Evolutionary conservation across 306 rosid species (phyloP).

Genomic region (Malus fusca): DNA sequence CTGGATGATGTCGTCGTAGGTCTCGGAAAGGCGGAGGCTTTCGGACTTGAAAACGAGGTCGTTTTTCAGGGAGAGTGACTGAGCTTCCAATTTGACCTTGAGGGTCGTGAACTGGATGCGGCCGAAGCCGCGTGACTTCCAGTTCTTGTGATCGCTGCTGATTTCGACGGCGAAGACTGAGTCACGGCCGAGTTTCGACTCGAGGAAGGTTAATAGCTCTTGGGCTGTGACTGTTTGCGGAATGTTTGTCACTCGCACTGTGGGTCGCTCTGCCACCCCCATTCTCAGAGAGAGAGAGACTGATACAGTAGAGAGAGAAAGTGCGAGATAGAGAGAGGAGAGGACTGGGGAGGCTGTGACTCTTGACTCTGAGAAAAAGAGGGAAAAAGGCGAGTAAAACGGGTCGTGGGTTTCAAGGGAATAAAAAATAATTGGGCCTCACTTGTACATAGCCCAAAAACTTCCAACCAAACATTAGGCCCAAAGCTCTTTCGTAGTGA

Average conservation of each 20-base stretch:
- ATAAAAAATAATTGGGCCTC: no score
- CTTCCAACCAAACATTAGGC: no score
- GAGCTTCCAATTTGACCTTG: constrained; percentile 28
- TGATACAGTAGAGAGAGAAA: not conserved
- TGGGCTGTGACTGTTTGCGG: constrained; percentile 52
- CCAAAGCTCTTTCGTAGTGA: no score
- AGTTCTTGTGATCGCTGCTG: constrained; percentile 50
- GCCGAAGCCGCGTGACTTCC: constrained; percentile 78
- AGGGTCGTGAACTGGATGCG: constrained; percentile 70
- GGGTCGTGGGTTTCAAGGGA: not conserved
- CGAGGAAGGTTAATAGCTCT: constrained; percentile 50
- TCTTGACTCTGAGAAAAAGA: not conserved
- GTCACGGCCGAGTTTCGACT: constrained; percentile 39
- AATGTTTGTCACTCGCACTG: constrained; percentile 48
- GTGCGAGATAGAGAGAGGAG: not conserved
- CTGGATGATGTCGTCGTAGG: constrained; percentile 47
- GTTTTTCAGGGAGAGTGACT: constrained; percentile 26
- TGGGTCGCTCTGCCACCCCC: constrained; percentile 31
- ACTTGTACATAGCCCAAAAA: no score
- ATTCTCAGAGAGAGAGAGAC: constrained; percentile 4
- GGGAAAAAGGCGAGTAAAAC: not conserved
- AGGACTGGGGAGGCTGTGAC: not conserved
- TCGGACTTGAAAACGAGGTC: constrained; percentile 40
- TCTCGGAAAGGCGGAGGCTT: constrained; percentile 38
- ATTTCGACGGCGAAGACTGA: constrained; percentile 78